Percentiles rank a stretch among this genome's conserved stretches.
These are phyloP conservation scores for Neoboletus brunneissimus DNA, from an alignment of 768 basidiomycete genomes.

Conservation along the genomic window DNA sequence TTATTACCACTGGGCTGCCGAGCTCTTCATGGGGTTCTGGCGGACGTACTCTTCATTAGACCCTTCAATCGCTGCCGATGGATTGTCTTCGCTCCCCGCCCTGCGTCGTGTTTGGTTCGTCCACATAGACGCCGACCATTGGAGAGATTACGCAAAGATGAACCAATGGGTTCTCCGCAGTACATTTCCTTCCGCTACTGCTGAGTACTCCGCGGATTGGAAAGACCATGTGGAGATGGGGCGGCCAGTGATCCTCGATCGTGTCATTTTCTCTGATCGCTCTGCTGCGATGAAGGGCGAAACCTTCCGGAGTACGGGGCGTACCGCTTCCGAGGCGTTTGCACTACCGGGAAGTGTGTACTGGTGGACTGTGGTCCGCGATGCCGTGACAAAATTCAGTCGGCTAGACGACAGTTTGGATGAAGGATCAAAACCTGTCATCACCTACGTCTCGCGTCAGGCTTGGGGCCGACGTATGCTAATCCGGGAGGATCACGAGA, in stretches of 20 bases:
- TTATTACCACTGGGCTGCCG: slow-evolving; percentile 93
- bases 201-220: slow-evolving; percentile 86
- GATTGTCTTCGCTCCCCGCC: slow-evolving; percentile 69
- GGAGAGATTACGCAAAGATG: slow-evolving; percentile 91
- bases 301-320: slow-evolving; percentile 65
- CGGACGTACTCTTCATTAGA: slow-evolving; percentile 84
- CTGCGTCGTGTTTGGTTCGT: slow-evolving; percentile 75
- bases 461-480: slow-evolving; percentile 86
- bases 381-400: slow-evolving; percentile 69
- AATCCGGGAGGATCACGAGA: slow-evolving; percentile 70
- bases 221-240: slow-evolving; percentile 69
- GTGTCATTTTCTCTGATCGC: slow-evolving; percentile 85
- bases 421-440: slow-evolving; percentile 65
- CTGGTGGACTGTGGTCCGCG: slow-evolving; percentile 84
- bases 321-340: slow-evolving; percentile 75
- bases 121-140: slow-evolving; percentile 69
- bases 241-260: slow-evolving; percentile 75
- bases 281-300: slow-evolving; percentile 75
- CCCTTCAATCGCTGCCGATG: slow-evolving; percentile 57
- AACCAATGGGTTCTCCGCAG: slow-evolving; percentile 83
- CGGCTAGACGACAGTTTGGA: slow-evolving; percentile 49
- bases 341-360: slow-evolving; percentile 67
- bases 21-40: slow-evolving; percentile 92
- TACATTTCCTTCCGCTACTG: slow-evolving; percentile 73
- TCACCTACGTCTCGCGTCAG: slow-evolving; percentile 91